Conservation (phyloP, 2,329 filamentous ascomycete genomes). For the Venturia nashicola region DNA sequence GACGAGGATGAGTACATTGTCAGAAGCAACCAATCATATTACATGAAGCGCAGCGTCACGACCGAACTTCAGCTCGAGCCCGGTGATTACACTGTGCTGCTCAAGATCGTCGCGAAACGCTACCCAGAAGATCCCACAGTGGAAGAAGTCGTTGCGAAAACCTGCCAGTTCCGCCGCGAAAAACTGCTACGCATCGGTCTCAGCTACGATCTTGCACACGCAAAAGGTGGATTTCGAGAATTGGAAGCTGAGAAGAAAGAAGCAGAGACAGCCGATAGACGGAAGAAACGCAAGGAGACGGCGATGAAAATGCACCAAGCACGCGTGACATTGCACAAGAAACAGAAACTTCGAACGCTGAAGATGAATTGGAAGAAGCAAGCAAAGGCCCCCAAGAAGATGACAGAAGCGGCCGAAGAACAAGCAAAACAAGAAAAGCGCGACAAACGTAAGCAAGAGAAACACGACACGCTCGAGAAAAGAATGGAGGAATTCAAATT, state of each 20-base stretch:
- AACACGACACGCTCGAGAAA: background rate
- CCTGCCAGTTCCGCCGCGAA: slow-evolving; percentile 52
- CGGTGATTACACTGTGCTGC: slow-evolving; percentile 62
- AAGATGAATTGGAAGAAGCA: slow-evolving; percentile 22
- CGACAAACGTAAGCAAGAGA: slow-evolving; percentile 9
- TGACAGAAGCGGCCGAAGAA: slow-evolving; percentile 10
- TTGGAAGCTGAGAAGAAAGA: slow-evolving; percentile 35
- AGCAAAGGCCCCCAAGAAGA: slow-evolving; percentile 9
- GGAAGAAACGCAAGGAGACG: slow-evolving; percentile 22
- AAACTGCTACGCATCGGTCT: slow-evolving; percentile 62
- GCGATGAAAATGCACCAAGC: slow-evolving; percentile 26
- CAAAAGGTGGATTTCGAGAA: slow-evolving; percentile 46
- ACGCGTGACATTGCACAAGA: slow-evolving; percentile 23
- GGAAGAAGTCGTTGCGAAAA: slow-evolving; percentile 55
- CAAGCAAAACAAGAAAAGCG: slow-evolving; percentile 11
- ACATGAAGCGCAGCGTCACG: slow-evolving; percentile 63
- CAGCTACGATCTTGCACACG: slow-evolving; percentile 58
- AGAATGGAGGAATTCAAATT: slow-evolving; percentile 9
- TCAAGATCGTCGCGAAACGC: slow-evolving; percentile 62
- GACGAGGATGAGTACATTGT: slow-evolving; percentile 49
- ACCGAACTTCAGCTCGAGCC: slow-evolving; percentile 64
- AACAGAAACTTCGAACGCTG: slow-evolving; percentile 24
- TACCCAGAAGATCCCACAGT: slow-evolving; percentile 37
- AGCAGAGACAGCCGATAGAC: slow-evolving; percentile 25
- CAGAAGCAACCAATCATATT: slow-evolving; percentile 41